A percentile compares a stretch with the other conserved stretches of the same genome.
phyloP scores from a whole-genome alignment of 2,329 filamentous ascomycete species.

The Chaetomiaceae sp. region DNA sequence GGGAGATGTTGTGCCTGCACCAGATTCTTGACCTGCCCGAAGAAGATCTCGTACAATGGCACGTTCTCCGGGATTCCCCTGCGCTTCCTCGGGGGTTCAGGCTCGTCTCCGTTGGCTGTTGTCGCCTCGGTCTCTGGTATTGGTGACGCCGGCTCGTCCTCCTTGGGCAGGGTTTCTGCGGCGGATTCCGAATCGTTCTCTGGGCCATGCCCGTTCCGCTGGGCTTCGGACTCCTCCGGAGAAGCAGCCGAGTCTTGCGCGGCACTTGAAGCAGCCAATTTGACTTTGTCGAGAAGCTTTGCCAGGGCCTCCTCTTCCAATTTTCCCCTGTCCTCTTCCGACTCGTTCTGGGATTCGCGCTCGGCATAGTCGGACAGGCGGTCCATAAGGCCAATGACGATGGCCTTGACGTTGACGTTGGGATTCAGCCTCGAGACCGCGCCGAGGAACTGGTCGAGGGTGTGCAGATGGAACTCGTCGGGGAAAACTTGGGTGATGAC shows the following conservation, averaged over 20 bases:
- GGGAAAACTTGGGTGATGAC: constrained; percentile 99
- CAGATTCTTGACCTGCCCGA: constrained; percentile 88
- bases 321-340: constrained; percentile 66
- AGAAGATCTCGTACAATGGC: constrained; percentile 95
- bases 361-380: constrained; percentile 92
- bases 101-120: constrained; percentile 43
- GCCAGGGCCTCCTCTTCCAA: constrained; percentile 79
- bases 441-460: constrained; percentile 88
- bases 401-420: constrained; percentile 95
- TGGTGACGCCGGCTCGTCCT: constrained; percentile 36
- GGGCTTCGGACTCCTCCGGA: constrained; percentile 24
- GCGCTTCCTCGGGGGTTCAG: constrained; percentile 33
- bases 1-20: constrained; percentile 87
- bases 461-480: constrained; percentile 96
- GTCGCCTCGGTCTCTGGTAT: constrained; percentile 45
- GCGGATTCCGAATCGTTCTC: constrained; percentile 35
- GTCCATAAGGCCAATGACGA: constrained; percentile 97
- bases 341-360: constrained; percentile 70
- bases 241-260: constrained; percentile 29
- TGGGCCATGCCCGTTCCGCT: constrained; percentile 32
- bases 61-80: constrained; percentile 68
- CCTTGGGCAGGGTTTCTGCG: constrained; percentile 31
- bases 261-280: constrained; percentile 55
- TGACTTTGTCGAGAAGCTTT: constrained; percentile 72
- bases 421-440: constrained; percentile 91